These are phyloP conservation scores for Colletotrichum abscissum DNA, from an alignment of 2,329 filamentous ascomycete species.

Conservation along the genomic window DNA sequence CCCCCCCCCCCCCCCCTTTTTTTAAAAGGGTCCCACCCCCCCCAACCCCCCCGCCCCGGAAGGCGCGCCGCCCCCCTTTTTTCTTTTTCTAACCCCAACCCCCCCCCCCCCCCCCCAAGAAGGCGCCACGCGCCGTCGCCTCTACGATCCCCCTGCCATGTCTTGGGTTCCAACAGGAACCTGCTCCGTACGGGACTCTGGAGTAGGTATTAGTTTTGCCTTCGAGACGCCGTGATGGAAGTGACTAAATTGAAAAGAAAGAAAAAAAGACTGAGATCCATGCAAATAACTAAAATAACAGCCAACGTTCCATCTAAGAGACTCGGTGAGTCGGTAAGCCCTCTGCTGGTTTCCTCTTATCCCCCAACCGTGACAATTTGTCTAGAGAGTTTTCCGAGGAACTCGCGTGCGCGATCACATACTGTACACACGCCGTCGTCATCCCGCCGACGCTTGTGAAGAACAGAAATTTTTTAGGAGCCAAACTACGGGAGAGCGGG, in stretches of 20 bases:
- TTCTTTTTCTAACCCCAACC: no score
- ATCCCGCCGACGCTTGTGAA: not conserved
- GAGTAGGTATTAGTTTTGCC: no score
- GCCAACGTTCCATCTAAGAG: no score
- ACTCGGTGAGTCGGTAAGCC: no score
- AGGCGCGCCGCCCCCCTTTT: no score
- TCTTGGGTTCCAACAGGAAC: not conserved
- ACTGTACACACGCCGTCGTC: not conserved
- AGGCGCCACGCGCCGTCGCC: not conserved
- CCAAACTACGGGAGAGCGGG: constrained; percentile 11
- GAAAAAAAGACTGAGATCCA: not conserved
- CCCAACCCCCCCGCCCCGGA: no score
- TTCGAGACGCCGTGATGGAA: not conserved
- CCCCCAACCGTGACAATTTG: no score
- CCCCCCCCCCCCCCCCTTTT: no score
- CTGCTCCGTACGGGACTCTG: not conserved
- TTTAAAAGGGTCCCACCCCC: no score
- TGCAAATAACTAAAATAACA: no score
- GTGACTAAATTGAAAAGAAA: not conserved
- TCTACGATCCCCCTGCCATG: not conserved
- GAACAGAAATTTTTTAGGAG: not conserved
- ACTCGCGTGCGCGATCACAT: not conserved
- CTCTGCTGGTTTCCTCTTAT: no score
- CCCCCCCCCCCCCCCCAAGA: not conserved
- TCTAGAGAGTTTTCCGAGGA: no score